These are phyloP conservation scores for Candida nanaspora DNA, from an alignment of 805 yeast species.

Conservation along the genomic window DNA sequence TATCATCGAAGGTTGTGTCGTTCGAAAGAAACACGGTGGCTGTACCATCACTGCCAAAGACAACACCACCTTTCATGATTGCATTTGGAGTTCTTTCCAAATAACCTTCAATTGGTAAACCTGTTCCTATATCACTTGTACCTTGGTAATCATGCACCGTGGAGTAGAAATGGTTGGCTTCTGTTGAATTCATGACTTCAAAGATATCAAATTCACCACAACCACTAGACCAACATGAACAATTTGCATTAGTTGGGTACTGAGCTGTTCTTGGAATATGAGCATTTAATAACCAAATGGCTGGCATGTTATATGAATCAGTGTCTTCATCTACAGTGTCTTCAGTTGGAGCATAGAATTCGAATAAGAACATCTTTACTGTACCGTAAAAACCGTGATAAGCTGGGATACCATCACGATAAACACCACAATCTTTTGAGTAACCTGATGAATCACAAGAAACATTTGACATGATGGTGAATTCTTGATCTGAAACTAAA, in stretches of 20 bases:
- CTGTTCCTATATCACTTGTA: slow-evolving; percentile 51
- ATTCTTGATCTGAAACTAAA: slow-evolving; percentile 53
- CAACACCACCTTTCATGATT: slow-evolving; percentile 66
- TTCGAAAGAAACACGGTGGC: slow-evolving; percentile 57
- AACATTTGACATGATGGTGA: slow-evolving; percentile 49
- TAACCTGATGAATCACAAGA: slow-evolving; percentile 51
- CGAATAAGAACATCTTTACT: slow-evolving; percentile 66
- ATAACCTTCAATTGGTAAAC: slow-evolving; percentile 51
- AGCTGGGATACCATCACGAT: slow-evolving; percentile 68
- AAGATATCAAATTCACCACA: slow-evolving; percentile 77
- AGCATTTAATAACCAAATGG: slow-evolving; percentile 70
- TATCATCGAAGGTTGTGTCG: slow-evolving; percentile 38
- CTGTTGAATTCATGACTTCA: slow-evolving; percentile 63
- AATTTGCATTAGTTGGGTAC: slow-evolving; percentile 51
- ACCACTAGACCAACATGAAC: slow-evolving; percentile 74
- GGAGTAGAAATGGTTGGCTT: slow-evolving; percentile 47
- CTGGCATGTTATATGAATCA: slow-evolving; percentile 55
- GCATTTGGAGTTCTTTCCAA: slow-evolving; percentile 43
- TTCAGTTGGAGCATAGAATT: slow-evolving; percentile 62
- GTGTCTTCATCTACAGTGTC: slow-evolving; percentile 25
- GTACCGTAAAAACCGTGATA: slow-evolving; percentile 63
- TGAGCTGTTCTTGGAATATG: slow-evolving; percentile 71
- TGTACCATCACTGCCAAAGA: slow-evolving; percentile 54
- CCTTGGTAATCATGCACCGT: slow-evolving; percentile 77
- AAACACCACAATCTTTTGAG: slow-evolving; percentile 63